phyloP scores from a whole-genome alignment of 2,329 filamentous ascomycete genomes.

The Dactylellina drechsleri region DNA sequence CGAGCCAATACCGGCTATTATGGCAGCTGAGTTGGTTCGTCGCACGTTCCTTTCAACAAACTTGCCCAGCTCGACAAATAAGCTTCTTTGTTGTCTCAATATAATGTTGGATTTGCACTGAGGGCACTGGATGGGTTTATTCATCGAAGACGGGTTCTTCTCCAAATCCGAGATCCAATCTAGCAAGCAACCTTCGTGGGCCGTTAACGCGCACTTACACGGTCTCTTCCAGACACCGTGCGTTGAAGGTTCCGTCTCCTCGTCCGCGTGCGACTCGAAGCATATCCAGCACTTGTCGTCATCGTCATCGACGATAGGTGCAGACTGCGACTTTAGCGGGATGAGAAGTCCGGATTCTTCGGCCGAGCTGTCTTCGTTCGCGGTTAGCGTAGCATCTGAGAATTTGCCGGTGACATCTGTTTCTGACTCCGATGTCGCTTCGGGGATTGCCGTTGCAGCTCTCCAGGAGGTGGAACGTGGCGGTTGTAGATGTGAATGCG shows the following conservation, averaged over 20 bases:
- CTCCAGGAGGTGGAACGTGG: conserved; percentile 34
- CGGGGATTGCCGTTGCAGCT: conserved; percentile 13
- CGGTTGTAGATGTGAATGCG: conserved; percentile 45
- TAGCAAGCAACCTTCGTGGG: conserved; percentile 88
- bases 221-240: conserved; percentile 78
- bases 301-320: conserved; percentile 40
- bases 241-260: conserved; percentile 66
- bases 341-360: conserved; percentile 45
- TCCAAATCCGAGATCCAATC: conserved; percentile 89
- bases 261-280: conserved; percentile 73
- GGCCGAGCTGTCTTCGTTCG: conserved; percentile 45
- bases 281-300: conserved; percentile 73
- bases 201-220: conserved; percentile 88
- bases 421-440: conserved; percentile 28
- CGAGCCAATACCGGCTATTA: conserved; percentile 65
- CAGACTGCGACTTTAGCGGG: conserved; percentile 37
- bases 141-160: conserved; percentile 58
- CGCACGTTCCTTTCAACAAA: conserved; percentile 69
- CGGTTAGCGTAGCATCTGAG: conserved; percentile 43
- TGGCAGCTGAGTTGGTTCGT: conserved; percentile 72
- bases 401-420: conserved; percentile 27
- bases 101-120: conserved; percentile 86
- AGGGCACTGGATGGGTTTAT: conserved; percentile 78
- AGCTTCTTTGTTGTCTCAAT: conserved; percentile 78
- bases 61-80: conserved; percentile 74